Conservation (phyloP, 2,329 filamentous ascomycete genomes). For the Colletotrichum melonis region DNA sequence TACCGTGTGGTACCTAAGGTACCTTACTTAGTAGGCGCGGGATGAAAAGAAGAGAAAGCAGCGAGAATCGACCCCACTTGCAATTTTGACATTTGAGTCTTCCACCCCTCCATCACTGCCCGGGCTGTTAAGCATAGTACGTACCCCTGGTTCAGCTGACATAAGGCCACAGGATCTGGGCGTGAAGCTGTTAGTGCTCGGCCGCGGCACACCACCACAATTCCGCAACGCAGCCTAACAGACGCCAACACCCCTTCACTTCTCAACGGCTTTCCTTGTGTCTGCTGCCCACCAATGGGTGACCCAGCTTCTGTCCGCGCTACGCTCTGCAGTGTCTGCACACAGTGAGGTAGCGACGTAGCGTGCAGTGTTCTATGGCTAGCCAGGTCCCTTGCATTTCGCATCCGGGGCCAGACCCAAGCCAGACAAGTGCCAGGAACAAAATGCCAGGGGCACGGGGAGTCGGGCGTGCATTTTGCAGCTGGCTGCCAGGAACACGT, state of each 20-base stretch:
- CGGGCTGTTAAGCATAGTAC: not conserved
- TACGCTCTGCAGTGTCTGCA: not conserved
- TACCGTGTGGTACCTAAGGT: too few relatives aligned
- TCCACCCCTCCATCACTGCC: not conserved
- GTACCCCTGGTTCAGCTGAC: not conserved
- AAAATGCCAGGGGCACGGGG: slow-evolving; percentile 4
- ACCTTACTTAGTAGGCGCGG: not conserved
- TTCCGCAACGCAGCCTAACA: not conserved
- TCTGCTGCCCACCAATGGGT: not conserved
- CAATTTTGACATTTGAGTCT: slow-evolving; percentile 10
- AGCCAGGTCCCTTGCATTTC: slow-evolving; percentile 28
- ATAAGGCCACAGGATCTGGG: not conserved
- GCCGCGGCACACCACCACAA: not conserved
- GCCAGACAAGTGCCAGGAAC: slow-evolving; percentile 23
- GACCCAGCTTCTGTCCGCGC: not conserved
- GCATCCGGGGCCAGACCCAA: slow-evolving; percentile 17
- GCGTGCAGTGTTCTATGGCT: too few relatives aligned
- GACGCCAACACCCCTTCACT: not conserved
- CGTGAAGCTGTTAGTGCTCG: not conserved
- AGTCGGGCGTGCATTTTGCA: too few relatives aligned
- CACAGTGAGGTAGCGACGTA: too few relatives aligned
- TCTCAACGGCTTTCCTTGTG: not conserved
- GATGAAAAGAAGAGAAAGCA: not conserved
- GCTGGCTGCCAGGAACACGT: not conserved
- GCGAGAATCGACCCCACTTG: slow-evolving; percentile 6